phyloP scores from a whole-genome alignment of 2,329 filamentous ascomycete genomes.

The Pestalotiopsis sp. region DNA sequence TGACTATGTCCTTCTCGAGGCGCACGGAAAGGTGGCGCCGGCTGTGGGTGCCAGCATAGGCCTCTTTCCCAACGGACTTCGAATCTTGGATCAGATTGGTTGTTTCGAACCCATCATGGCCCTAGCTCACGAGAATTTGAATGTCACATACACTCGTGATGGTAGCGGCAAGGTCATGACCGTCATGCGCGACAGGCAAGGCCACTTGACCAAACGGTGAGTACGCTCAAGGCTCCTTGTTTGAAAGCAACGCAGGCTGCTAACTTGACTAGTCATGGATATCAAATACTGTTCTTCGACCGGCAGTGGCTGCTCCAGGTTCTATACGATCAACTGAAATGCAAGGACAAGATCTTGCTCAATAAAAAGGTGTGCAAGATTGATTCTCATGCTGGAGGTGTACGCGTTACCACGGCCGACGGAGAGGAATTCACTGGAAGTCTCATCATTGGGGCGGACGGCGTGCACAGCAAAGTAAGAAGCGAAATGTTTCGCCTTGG shows the following conservation, averaged over 20 bases:
- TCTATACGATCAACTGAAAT: conserved; percentile 32
- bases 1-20: conserved; percentile 50
- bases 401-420: conserved; percentile 30
- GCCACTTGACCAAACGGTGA: conserved; percentile 8
- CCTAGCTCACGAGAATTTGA: background rate
- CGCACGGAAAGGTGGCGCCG: conserved; percentile 39
- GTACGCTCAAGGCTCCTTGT: background rate
- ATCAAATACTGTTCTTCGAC: conserved; percentile 35
- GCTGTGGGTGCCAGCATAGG: conserved; percentile 48
- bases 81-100: conserved; percentile 52
- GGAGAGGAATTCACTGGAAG: conserved; percentile 31
- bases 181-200: conserved; percentile 6
- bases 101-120: conserved; percentile 26
- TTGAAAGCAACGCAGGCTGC: too few relatives aligned
- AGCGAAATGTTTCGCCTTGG: conserved; percentile 20
- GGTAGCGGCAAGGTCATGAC: conserved; percentile 16
- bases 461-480: conserved; percentile 38
- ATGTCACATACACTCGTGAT: background rate
- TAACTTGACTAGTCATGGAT: conserved; percentile 28
- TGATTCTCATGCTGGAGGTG: conserved; percentile 21
- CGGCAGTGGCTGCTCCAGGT: conserved; percentile 33
- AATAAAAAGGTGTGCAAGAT: conserved; percentile 30
- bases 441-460: conserved; percentile 40
- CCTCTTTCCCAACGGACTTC: conserved; percentile 39
- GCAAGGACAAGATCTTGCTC: conserved; percentile 33